Conservation (phyloP, 257 asterid species). For the Solanum dulcamara region DNA sequence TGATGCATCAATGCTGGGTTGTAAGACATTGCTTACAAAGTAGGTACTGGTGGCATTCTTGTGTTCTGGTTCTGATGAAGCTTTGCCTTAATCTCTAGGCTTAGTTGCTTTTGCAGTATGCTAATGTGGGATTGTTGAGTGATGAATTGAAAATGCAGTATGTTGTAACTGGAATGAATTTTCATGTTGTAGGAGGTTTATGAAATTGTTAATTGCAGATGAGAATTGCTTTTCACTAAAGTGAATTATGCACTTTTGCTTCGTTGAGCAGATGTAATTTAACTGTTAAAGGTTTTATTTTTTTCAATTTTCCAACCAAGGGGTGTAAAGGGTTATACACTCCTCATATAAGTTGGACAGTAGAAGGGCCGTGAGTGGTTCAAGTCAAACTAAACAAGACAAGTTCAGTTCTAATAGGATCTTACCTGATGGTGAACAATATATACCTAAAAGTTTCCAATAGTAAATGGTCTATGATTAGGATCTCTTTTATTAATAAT, state of each 20-base stretch:
- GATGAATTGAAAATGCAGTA: not conserved
- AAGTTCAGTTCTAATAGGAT: not conserved
- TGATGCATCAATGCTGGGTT: not conserved
- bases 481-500: not conserved
- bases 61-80: not conserved
- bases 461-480: not conserved
- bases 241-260: not conserved
- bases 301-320: not conserved
- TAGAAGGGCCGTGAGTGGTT: not conserved
- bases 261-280: not conserved
- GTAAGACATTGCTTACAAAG: not conserved
- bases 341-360: not conserved
- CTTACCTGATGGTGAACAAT: not conserved
- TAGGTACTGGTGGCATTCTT: not conserved
- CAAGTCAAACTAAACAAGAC: not conserved
- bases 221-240: not conserved
- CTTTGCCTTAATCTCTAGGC: not conserved
- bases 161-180: not conserved
- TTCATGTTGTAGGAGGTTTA: not conserved
- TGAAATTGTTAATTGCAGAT: not conserved
- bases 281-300: not conserved
- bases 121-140: not conserved
- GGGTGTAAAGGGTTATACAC: not conserved
- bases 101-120: not conserved
- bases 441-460: not conserved